Evolutionary conservation across 495 filamentous ascomycete species (phyloP), one percentile per base, ranked within the genome.

Genomic region (Xylaria venustula): DNA sequence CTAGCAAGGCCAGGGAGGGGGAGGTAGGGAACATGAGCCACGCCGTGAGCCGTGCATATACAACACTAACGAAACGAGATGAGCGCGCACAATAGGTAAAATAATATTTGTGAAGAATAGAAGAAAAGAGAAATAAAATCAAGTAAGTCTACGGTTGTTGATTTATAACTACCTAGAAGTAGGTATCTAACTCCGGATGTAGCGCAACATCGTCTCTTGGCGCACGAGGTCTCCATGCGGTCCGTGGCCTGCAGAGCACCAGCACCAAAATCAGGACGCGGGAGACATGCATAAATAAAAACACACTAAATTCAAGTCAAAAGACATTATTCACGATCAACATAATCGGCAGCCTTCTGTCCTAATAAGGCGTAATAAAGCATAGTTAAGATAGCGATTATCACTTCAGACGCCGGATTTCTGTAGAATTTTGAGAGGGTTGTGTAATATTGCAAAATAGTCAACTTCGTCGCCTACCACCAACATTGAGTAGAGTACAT

Each of bases 151-250:
- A n/a, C n/a, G n/a, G n/a, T n/a, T 34, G 30, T 34, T 34, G 11
- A 40, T 40, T 8, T 15, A 7, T 40, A 40, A 7, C 14, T 9
- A 40, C 37, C 7, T 40, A 40, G 7, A 11, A 15, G 6, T 40
- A 7, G 14, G 37, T 40, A 9, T 7, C 14, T 40, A 40, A 34
- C 22, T 30, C 37, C 36, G 37, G 42, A 57, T 57, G 41, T 41
- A 47, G 54, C 54, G 30, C 45, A 49, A 48, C 54, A 20, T 49
- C 20, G 28, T 9, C 20, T 57, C 54, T 58, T 58, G 54, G 54
- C 54, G 42, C 44, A 58, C 54, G 28, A 58, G 54, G 54, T 58
- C 19, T 19, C 54, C 54, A 58, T 44, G 54, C 54, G 54, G 30
- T 12, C 26, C 44, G 20, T 40, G 8, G 30, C 17, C 54, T 56